phyloP scores from a whole-genome alignment of 2,329 filamentous ascomycete species.

The Spiromastix sp. region DNA sequence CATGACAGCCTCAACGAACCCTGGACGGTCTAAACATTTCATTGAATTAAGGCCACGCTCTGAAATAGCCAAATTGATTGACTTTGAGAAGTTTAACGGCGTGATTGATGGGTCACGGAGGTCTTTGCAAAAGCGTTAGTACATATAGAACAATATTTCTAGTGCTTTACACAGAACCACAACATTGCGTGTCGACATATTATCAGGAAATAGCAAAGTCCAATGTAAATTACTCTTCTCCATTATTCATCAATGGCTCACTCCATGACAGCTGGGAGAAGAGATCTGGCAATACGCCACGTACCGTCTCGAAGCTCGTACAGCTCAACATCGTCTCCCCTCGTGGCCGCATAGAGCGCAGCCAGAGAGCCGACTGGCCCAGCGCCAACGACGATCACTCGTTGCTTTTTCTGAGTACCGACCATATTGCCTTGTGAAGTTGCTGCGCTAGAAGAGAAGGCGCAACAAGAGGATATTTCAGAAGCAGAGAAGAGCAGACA shows the following conservation, averaged over 20 bases:
- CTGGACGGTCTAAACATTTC: constrained; percentile 54
- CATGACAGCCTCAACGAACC: constrained; percentile 64
- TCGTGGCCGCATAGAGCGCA: constrained; percentile 79
- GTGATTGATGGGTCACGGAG: constrained; percentile 71
- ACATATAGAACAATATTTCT: constrained; percentile 3
- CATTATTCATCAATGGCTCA: no score
- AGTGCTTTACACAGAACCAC: constrained; percentile 3
- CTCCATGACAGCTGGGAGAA: no score
- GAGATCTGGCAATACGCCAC: constrained; percentile 26
- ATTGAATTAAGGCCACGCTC: constrained; percentile 89
- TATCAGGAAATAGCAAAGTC: no score
- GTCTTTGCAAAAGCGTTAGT: constrained; percentile 46
- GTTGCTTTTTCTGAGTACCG: constrained; percentile 39
- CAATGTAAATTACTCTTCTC: no score
- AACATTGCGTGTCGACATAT: constrained; percentile 8
- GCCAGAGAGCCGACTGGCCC: constrained; percentile 89
- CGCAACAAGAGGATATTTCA: no score
- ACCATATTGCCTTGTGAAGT: constrained; percentile 2
- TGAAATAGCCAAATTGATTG: constrained; percentile 94
- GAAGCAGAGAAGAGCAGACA: no score
- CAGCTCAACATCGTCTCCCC: constrained; percentile 82
- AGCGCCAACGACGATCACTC: constrained; percentile 77
- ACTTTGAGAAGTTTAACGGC: constrained; percentile 91
- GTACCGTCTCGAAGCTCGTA: constrained; percentile 88
- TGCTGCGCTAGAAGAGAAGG: no score